Evolutionary conservation across 768 basidiomycete genomes (phyloP).

Genomic region (Kwoniella dendrophila): DNA sequence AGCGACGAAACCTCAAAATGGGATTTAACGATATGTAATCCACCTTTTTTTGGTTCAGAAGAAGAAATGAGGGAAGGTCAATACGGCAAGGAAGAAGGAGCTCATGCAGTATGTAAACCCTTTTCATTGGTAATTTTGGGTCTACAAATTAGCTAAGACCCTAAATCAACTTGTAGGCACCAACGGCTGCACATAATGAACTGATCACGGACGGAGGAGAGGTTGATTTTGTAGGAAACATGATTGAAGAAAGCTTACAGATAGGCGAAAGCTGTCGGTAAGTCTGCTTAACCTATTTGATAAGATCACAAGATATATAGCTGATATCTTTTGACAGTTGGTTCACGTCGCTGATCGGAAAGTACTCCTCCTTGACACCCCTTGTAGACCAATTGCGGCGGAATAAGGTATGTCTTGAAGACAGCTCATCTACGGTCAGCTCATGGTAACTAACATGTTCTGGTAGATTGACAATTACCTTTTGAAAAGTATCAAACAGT

Average conservation of each 20-base stretch:
- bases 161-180: conserved; percentile 62
- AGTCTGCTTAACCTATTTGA: conserved; percentile 20
- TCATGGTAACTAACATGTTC: not conserved
- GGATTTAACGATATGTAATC: conserved; percentile 92
- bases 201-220: conserved; percentile 92
- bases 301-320: not conserved
- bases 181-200: conserved; percentile 82
- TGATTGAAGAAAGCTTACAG: conserved; percentile 72
- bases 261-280: conserved; percentile 66
- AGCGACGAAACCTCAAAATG: conserved; percentile 2
- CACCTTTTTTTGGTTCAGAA: conserved; percentile 82
- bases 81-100: conserved; percentile 66
- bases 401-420: conserved; percentile 59
- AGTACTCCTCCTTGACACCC: conserved; percentile 69
- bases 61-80: conserved; percentile 69
- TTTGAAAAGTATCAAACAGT: conserved; percentile 78
- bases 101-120: conserved; percentile 67
- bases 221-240: conserved; percentile 69
- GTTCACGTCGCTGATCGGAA: conserved; percentile 93
- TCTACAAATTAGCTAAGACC: not conserved
- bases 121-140: not conserved
- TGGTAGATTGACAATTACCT: conserved; percentile 83
- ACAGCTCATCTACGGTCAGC: too few species aligned
- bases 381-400: conserved; percentile 65
- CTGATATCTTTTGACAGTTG: conserved; percentile 61